phyloP scores from a whole-genome alignment of 2,329 filamentous ascomycete genomes.

The Aspergillus phoenicis region DNA sequence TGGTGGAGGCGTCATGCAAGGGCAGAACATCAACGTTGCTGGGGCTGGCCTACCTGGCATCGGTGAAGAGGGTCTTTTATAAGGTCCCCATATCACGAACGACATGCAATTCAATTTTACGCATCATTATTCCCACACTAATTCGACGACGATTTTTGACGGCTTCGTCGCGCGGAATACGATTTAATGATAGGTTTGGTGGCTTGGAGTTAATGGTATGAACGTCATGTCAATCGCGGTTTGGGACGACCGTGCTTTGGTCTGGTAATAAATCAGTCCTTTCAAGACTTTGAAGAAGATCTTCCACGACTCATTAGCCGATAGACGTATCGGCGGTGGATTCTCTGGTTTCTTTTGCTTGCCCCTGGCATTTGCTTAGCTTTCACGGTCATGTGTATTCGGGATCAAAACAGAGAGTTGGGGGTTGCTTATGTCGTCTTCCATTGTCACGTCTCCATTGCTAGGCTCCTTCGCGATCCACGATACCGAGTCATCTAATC shows the following conservation, averaged over 20 bases:
- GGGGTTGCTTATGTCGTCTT: constrained; percentile 12
- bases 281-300: constrained; percentile 24
- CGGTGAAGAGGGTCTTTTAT: constrained; percentile 47
- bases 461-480: background rate
- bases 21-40: constrained; percentile 51
- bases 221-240: constrained; percentile 21
- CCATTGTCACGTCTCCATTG: background rate
- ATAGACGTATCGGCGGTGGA: constrained; percentile 8
- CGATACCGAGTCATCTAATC: background rate
- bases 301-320: constrained; percentile 2
- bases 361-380: constrained; percentile 2
- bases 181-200: constrained; percentile 35
- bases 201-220: constrained; percentile 34
- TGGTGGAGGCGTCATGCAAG: constrained; percentile 49
- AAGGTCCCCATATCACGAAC: constrained; percentile 2
- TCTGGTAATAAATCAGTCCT: constrained; percentile 23
- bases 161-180: constrained; percentile 29
- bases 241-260: constrained; percentile 18
- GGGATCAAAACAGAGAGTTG: constrained; percentile 20
- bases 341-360: constrained; percentile 18
- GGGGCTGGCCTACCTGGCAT: constrained; percentile 52
- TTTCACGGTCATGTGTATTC: background rate
- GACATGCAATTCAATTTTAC: constrained; percentile 11
- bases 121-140: constrained; percentile 29
- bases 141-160: constrained; percentile 34